Conservation (phyloP, 164 flowering plant species). For the Aristolochia fimbriata region DNA sequence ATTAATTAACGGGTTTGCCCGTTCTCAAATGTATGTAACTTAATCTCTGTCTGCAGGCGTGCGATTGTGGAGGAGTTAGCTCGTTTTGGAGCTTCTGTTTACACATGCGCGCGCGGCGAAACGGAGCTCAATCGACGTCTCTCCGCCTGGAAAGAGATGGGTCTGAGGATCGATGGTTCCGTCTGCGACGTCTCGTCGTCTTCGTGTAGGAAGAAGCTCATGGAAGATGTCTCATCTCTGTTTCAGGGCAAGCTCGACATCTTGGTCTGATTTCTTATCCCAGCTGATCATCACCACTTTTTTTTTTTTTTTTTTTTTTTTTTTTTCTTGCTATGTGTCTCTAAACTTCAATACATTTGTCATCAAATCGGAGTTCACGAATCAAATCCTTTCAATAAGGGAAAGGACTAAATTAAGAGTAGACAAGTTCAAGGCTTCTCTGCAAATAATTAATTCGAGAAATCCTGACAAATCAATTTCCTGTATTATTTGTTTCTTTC, state of each 20-base stretch:
- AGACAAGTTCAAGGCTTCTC: no score
- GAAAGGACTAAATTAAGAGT: no score
- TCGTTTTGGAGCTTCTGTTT: constrained; percentile 26
- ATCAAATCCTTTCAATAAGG: no score
- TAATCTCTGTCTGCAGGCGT: constrained; percentile 10
- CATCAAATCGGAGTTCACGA: no score
- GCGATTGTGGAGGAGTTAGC: constrained; percentile 39
- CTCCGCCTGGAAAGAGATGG: constrained; percentile 23
- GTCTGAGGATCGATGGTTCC: constrained; percentile 24
- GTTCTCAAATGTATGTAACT: background rate
- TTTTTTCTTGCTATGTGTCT: no score
- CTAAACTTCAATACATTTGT: background rate
- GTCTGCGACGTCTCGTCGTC: constrained; percentile 22
- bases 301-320: background rate
- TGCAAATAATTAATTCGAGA: no score
- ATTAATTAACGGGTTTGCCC: no score
- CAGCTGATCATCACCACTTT: background rate
- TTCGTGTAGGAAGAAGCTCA: constrained; percentile 18
- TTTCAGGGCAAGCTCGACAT: constrained; percentile 31
- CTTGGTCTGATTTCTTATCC: constrained; percentile 18
- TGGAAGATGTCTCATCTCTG: constrained; percentile 13
- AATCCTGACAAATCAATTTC: no score
- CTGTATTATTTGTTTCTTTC: no score
- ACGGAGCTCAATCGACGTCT: constrained; percentile 16
- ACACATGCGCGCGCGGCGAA: constrained; percentile 31